Percentiles rank a stretch among this genome's conserved stretches.
These are phyloP conservation scores for Xylaria sp. DNA, from an alignment of 2,329 filamentous ascomycete genomes.

Conservation along the genomic window DNA sequence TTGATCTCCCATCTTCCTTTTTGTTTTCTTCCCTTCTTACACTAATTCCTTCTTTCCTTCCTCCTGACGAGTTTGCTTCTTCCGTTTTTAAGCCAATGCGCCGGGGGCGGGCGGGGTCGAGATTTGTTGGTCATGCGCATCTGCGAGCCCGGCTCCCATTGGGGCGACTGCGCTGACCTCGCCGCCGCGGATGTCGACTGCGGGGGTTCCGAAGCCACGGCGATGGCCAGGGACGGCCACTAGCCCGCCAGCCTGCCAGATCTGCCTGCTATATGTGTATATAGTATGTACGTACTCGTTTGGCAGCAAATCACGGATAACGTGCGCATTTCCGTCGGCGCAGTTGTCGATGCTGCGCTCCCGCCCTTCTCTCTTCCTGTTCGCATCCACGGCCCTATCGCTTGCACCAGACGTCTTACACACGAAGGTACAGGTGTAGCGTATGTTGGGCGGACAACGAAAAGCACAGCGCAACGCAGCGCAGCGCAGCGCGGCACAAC, in stretches of 20 bases:
- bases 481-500: too few relatives aligned
- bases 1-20: too few relatives aligned
- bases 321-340: too few relatives aligned
- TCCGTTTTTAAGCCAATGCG: slow-evolving; percentile 10
- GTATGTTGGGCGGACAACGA: too few relatives aligned
- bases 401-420: too few relatives aligned
- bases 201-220: not conserved
- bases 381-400: too few relatives aligned
- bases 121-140: slow-evolving; percentile 24
- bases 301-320: not conserved
- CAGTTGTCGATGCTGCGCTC: too few relatives aligned
- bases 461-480: too few relatives aligned
- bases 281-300: not conserved
- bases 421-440: too few relatives aligned
- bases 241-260: not conserved
- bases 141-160: slow-evolving; percentile 13
- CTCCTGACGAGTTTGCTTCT: slow-evolving; percentile 8
- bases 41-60: too few relatives aligned
- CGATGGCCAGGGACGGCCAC: not conserved
- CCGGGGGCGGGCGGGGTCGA: slow-evolving; percentile 6
- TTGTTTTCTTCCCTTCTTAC: too few relatives aligned
- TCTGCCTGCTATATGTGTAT: not conserved
- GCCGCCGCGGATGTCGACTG: slow-evolving; percentile 9
- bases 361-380: too few relatives aligned
- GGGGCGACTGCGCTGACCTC: slow-evolving; percentile 18